Conservation (phyloP, 2,329 filamentous ascomycete species). For the Ceratocystiopsis brevicomis region DNA sequence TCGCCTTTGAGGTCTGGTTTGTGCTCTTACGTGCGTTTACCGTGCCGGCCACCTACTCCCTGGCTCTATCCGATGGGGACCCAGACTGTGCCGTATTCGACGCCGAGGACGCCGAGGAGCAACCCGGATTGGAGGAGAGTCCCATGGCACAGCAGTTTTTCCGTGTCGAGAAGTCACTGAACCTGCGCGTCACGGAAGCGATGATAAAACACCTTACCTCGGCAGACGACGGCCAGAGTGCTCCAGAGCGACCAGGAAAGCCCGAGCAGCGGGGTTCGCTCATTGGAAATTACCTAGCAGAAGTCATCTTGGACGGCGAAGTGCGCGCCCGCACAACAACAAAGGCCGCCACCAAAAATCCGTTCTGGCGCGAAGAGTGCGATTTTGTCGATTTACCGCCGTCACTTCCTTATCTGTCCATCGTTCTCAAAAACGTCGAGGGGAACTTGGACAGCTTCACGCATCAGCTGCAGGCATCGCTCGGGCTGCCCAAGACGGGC, state of each 20-base stretch:
- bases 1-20: constrained; percentile 96
- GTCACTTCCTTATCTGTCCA: constrained; percentile 46
- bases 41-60: constrained; percentile 71
- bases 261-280: constrained; percentile 23
- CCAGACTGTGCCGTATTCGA: not conserved
- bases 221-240: constrained; percentile 8
- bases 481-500: constrained; percentile 22
- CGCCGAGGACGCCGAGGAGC: not conserved
- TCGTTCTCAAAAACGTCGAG: constrained; percentile 51
- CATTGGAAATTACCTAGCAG: constrained; percentile 55
- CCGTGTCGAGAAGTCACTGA: constrained; percentile 41
- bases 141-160: constrained; percentile 26
- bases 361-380: constrained; percentile 69
- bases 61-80: constrained; percentile 20
- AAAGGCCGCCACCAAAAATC: constrained; percentile 51
- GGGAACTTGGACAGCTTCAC: constrained; percentile 27
- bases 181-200: constrained; percentile 40
- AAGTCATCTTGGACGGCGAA: constrained; percentile 64
- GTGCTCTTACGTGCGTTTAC: constrained; percentile 81
- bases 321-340: constrained; percentile 57
- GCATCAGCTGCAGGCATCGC: constrained; percentile 23
- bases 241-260: not conserved
- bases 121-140: not conserved
- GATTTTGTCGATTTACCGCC: constrained; percentile 58
- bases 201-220: constrained; percentile 29